Evolutionary conservation across 306 rosid species (phyloP).

Genomic region (Pterocarpus santalinus): DNA sequence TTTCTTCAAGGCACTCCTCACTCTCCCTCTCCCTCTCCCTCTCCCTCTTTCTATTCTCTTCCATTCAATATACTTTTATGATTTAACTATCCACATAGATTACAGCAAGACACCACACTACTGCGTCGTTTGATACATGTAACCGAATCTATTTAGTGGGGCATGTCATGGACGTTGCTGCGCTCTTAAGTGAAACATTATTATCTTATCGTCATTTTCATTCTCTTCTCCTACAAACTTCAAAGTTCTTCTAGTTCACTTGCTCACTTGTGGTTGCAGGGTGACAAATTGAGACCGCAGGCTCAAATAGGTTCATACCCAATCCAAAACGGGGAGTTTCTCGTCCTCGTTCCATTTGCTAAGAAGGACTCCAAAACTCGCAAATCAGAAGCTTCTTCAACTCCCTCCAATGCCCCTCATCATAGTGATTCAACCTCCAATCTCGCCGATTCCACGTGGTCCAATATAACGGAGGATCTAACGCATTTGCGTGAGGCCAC

Average conservation of each 20-base stretch:
- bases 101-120: too few relatives aligned
- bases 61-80: too few relatives aligned
- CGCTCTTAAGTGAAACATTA: not conserved
- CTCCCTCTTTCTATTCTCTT: too few relatives aligned
- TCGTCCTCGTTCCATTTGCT: constrained; percentile 74
- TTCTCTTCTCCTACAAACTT: not conserved
- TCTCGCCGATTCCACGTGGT: constrained; percentile 77
- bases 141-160: too few relatives aligned
- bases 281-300: constrained; percentile 70
- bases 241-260: not conserved
- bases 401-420: constrained; percentile 35
- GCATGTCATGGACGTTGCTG: too few relatives aligned
- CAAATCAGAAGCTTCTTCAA: constrained; percentile 43
- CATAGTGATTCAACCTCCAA: constrained; percentile 51
- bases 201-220: not conserved
- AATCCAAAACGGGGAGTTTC: constrained; percentile 62
- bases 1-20: constrained; percentile 67
- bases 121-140: too few relatives aligned
- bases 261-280: constrained; percentile 57
- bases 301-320: constrained; percentile 47
- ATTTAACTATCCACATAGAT: too few relatives aligned
- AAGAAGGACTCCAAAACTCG: constrained; percentile 57
- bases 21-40: not conserved
- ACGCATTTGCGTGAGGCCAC: constrained; percentile 55
- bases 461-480: constrained; percentile 76